Percentiles rank a stretch among this genome's conserved stretches.
Conservation (phyloP, 805 yeast species). For the Lipomyces mesembrius region DNA sequence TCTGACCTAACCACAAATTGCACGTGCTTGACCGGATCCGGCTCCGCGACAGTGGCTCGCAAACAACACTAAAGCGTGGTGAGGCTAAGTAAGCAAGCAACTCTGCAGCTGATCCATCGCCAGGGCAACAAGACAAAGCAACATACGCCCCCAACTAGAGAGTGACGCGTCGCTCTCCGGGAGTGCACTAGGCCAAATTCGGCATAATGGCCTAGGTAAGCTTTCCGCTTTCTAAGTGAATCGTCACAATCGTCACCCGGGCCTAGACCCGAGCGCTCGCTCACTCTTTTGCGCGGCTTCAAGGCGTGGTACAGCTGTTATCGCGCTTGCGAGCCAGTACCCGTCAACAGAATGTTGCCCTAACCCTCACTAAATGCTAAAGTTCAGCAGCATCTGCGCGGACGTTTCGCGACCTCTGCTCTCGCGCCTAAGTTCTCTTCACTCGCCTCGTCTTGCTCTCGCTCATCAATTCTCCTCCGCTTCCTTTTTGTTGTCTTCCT, state of each 20-base stretch:
- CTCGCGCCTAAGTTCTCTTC: conserved; percentile 22
- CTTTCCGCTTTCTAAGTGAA: background rate
- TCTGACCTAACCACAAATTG: no score
- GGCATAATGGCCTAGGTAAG: background rate
- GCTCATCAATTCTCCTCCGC: conserved; percentile 2
- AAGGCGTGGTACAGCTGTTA: background rate
- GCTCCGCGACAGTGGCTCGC: no score
- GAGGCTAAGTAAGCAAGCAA: conserved; percentile 4
- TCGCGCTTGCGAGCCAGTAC: conserved; percentile 5
- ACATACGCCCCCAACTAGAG: background rate
- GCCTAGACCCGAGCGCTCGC: conserved; percentile 6
- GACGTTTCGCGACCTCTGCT: conserved; percentile 8
- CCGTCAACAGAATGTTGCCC: background rate
- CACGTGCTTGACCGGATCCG: background rate
- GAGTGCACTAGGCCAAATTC: background rate
- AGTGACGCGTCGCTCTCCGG: background rate
- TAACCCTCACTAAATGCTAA: conserved; percentile 22
- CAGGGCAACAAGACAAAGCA: background rate
- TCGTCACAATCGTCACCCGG: background rate
- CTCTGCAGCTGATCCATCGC: conserved; percentile 1
- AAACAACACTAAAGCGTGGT: no score
- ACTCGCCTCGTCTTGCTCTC: conserved; percentile 3
- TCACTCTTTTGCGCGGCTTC: background rate
- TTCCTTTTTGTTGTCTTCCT: conserved; percentile 10
- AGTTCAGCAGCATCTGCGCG: conserved; percentile 2